Evolutionary conservation across 306 rosid genomes (phyloP).

Genomic region (Coriaria nepalensis): DNA sequence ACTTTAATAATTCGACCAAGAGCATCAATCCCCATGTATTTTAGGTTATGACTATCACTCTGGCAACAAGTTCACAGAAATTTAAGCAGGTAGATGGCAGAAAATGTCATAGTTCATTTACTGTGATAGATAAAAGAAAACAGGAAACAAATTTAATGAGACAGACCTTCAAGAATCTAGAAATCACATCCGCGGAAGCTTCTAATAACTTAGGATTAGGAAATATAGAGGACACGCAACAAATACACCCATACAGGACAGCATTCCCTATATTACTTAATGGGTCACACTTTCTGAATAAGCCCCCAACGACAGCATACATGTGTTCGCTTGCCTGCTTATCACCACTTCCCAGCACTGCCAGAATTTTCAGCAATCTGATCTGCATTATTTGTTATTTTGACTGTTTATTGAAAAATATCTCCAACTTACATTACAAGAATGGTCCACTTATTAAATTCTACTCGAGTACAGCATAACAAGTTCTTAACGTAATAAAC

Average conservation of each 20-base stretch:
- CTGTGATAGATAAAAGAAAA: background rate
- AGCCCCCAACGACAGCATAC: conserved; percentile 76
- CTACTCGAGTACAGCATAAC: background rate
- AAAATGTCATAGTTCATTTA: background rate
- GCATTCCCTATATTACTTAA: conserved; percentile 87
- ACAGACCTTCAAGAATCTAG: conserved; percentile 81
- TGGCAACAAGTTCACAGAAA: conserved; percentile 21
- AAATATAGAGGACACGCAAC: conserved; percentile 70
- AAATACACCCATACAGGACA: conserved; percentile 64
- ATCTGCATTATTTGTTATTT: conserved; percentile 37
- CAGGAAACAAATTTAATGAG: background rate
- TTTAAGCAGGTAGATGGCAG: background rate
- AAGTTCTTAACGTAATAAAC: background rate
- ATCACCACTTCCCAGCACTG: conserved; percentile 74
- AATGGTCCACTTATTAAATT: too few species aligned
- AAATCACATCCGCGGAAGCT: conserved; percentile 71
- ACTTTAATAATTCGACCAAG: conserved; percentile 83
- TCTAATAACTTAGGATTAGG: conserved; percentile 71
- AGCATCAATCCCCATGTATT: conserved; percentile 96
- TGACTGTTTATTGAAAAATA: background rate
- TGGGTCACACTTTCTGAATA: conserved; percentile 70
- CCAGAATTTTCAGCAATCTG: conserved; percentile 75
- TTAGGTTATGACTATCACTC: conserved; percentile 96
- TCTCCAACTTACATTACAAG: too few species aligned
- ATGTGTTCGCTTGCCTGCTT: conserved; percentile 77